Conservation (phyloP, 1,284 basidiomycete species). For the Cryptococcus deneoformans region DNA sequence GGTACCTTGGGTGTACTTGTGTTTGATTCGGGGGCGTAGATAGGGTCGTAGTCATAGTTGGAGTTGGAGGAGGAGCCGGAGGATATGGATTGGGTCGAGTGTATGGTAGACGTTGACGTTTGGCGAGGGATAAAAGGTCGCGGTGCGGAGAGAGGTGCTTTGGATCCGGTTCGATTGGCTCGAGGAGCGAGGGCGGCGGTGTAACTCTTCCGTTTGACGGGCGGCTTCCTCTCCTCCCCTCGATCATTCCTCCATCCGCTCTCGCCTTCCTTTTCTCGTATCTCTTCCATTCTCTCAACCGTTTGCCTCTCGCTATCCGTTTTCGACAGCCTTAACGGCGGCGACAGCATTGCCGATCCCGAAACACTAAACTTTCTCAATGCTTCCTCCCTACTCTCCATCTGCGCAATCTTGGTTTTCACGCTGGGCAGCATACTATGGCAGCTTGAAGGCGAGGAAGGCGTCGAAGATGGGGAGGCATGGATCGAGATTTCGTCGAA, state of each 20-base stretch:
- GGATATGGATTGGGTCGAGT: background rate
- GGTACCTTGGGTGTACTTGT: background rate
- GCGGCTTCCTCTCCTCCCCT: background rate
- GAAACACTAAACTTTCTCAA: conserved; percentile 39
- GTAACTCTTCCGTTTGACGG: conserved; percentile 23
- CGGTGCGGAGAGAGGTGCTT: background rate
- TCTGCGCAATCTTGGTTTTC: conserved; percentile 35
- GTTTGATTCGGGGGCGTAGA: background rate
- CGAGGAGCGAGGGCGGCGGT: conserved; percentile 33
- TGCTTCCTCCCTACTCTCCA: conserved; percentile 41
- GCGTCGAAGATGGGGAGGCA: conserved; percentile 7
- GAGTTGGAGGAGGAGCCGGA: background rate
- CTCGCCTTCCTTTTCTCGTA: no score
- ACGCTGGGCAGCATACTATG: conserved; percentile 32
- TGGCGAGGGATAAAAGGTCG: conserved; percentile 3
- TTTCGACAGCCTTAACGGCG: background rate
- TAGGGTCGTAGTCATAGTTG: conserved; percentile 1
- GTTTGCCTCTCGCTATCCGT: no score
- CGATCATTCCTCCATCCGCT: background rate
- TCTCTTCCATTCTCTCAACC: no score
- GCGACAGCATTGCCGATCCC: conserved; percentile 7
- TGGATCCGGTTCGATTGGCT: background rate
- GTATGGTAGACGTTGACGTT: background rate
- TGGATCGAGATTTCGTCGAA: conserved; percentile 7
- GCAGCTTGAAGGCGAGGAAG: conserved; percentile 7